A percentile compares a stretch with the other conserved stretches of the same genome.
Conservation (phyloP, 331 rosid species). For the Spiraea crenata region DNA sequence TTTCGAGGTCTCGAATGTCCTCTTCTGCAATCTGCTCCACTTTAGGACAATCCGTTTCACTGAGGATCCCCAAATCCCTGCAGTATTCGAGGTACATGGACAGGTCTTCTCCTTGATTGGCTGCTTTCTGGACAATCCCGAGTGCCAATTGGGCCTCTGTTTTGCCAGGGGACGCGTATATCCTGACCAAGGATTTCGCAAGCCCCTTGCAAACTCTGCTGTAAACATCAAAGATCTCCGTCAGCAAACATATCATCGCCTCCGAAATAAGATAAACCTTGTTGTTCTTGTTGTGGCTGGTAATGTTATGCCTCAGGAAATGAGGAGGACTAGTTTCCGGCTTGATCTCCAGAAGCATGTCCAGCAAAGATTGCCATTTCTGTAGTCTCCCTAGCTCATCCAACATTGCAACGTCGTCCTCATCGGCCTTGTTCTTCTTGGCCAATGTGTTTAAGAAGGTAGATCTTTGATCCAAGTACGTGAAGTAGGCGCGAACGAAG, state of each 20-base stretch:
- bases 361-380: conserved; percentile 51
- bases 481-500: conserved; percentile 58
- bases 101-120: conserved; percentile 48
- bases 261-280: conserved; percentile 45
- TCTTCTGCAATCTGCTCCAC: conserved; percentile 49
- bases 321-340: conserved; percentile 25
- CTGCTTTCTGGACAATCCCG: conserved; percentile 48
- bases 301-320: neutral
- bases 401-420: conserved; percentile 36
- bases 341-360: conserved; percentile 51
- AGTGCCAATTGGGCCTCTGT: conserved; percentile 51
- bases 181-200: conserved; percentile 44
- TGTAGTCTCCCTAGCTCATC: conserved; percentile 54
- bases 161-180: conserved; percentile 41
- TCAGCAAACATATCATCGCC: conserved; percentile 74
- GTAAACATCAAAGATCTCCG: conserved; percentile 62
- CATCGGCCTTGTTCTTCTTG: neutral
- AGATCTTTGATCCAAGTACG: conserved; percentile 53
- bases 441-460: neutral
- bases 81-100: conserved; percentile 49
- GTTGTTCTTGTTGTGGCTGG: conserved; percentile 12
- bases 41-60: conserved; percentile 51
- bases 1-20: conserved; percentile 53
- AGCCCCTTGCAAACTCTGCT: conserved; percentile 53
- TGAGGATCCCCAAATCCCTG: conserved; percentile 57